phyloP scores from a whole-genome alignment of 176 grass and related monocot genomes.

The Oryza nivara region DNA sequence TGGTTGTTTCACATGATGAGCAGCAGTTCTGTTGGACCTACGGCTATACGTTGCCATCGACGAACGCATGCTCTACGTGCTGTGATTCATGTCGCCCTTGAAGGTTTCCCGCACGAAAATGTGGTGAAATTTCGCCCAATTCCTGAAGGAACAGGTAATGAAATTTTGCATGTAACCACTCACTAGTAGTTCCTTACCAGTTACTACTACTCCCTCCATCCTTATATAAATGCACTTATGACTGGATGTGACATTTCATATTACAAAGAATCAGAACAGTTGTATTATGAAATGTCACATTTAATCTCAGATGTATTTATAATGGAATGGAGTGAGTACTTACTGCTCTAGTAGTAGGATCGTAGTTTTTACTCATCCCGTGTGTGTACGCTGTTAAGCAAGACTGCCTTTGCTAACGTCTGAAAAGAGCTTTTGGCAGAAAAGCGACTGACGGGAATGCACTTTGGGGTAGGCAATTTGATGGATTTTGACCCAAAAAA shows the following conservation, averaged over 20 bases:
- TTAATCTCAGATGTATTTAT: no score
- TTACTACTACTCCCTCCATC: neutral
- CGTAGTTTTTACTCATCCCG: neutral
- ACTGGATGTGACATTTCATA: no score
- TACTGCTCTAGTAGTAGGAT: neutral
- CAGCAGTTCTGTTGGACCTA: neutral
- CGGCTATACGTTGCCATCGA: slow-evolving; percentile 5
- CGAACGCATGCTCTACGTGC: slow-evolving; percentile 28
- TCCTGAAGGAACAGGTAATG: neutral
- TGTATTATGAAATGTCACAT: no score
- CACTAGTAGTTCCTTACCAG: neutral
- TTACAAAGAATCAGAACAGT: no score
- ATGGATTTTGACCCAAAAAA: neutral
- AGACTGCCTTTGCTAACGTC: slow-evolving; percentile 23
- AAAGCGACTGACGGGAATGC: neutral
- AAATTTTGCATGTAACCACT: neutral
- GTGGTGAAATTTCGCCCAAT: neutral
- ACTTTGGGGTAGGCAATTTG: neutral
- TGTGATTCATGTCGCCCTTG: neutral
- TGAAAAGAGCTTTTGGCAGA: slow-evolving; percentile 28
- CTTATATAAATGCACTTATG: no score
- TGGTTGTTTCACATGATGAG: slow-evolving; percentile 2
- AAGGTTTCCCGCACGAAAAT: neutral
- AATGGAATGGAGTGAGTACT: no score
- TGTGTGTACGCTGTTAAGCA: neutral